A percentile compares a stretch with the other conserved stretches of the same genome.
phyloP scores from a whole-genome alignment of 176 grass and related monocot genomes.

The Eragrostis curvula region DNA sequence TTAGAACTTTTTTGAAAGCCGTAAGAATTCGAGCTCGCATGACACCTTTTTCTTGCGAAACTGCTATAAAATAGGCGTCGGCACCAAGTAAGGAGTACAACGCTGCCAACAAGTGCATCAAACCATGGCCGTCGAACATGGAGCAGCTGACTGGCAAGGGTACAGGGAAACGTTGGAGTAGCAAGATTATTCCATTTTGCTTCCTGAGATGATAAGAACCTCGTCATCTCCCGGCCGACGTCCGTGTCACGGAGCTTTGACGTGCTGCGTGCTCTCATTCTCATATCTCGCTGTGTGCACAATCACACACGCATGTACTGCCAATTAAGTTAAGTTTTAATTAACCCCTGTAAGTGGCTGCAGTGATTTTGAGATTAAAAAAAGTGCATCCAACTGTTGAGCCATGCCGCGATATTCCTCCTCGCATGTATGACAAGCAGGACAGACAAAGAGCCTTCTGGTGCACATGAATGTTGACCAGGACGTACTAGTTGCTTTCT shows the following conservation, averaged over 20 bases:
- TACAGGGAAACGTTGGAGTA: background rate
- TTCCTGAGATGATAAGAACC: conserved; percentile 6
- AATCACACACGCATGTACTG: background rate
- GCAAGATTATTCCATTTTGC: background rate
- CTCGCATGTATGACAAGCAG: conserved; percentile 24
- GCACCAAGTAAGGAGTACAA: too few species aligned
- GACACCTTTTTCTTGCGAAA: background rate
- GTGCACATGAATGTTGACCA: conserved; percentile 27
- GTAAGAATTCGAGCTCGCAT: too few species aligned
- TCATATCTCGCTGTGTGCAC: background rate
- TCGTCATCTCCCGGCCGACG: background rate
- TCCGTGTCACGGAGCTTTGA: background rate
- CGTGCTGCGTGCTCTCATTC: conserved; percentile 10
- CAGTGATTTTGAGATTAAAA: background rate
- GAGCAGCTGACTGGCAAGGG: background rate
- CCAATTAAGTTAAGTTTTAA: background rate
- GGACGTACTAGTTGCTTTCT: background rate
- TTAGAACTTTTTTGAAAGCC: too few species aligned
- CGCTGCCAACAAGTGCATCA: too few species aligned
- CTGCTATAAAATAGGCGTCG: too few species aligned
- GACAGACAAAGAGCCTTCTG: conserved; percentile 42
- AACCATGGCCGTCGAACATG: background rate
- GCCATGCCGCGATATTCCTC: conserved; percentile 56
- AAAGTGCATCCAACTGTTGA: background rate
- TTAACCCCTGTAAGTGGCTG: background rate